These are phyloP conservation scores for Hippophae tibetana DNA, from an alignment of 306 rosid genomes.

Conservation along the genomic window DNA sequence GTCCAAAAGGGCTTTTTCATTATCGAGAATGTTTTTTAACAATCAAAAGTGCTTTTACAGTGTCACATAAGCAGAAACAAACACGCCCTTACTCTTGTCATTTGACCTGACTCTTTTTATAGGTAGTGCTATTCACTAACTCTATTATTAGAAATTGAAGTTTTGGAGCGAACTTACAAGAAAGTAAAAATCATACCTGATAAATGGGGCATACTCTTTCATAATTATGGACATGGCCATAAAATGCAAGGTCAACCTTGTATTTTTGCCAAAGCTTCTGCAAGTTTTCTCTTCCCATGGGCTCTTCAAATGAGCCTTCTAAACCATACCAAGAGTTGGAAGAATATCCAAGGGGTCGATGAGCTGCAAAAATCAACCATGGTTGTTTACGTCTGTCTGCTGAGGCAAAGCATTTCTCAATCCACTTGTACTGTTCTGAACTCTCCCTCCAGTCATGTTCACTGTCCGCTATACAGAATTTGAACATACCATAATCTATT, in stretches of 20 bases:
- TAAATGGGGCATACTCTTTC: conserved; percentile 89
- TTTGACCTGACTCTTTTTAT: too few species aligned
- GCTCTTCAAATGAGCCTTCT: conserved; percentile 77
- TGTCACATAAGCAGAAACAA: too few species aligned
- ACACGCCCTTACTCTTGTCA: too few species aligned
- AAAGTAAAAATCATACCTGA: conserved; percentile 34
- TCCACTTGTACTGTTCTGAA: conserved; percentile 64
- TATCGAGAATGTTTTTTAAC: too few species aligned
- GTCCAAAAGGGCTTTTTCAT: too few species aligned
- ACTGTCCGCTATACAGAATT: conserved; percentile 78
- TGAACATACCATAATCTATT: conserved; percentile 82
- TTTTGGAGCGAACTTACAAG: too few species aligned
- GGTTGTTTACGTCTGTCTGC: conserved; percentile 84
- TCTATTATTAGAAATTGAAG: too few species aligned
- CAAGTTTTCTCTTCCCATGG: conserved; percentile 90
- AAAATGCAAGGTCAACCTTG: conserved; percentile 78
- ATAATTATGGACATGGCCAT: conserved; percentile 82
- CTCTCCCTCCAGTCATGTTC: conserved; percentile 93
- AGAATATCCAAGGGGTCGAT: conserved; percentile 82
- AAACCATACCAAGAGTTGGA: conserved; percentile 44
- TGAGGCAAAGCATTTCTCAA: conserved; percentile 72
- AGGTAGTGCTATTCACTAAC: too few species aligned
- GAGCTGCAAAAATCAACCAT: conserved; percentile 83
- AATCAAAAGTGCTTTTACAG: too few species aligned
- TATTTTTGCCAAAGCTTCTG: conserved; percentile 87